A percentile compares a stretch with the other conserved stretches of the same genome.
phyloP scores from a whole-genome alignment of 1,284 basidiomycete species.

The Papiliotrema flavescens region DNA sequence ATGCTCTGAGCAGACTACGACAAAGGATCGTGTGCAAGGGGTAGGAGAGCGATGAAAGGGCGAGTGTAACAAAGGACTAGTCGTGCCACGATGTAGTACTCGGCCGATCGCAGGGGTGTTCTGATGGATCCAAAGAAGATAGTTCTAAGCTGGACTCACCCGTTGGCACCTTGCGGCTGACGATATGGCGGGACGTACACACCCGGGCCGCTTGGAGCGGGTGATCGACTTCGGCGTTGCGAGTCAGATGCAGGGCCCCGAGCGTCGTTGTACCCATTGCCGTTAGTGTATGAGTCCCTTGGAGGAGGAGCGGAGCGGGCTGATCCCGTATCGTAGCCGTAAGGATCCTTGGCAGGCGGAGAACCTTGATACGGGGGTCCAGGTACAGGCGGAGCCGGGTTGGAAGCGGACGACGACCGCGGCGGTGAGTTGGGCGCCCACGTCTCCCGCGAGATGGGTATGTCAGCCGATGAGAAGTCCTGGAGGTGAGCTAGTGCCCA shows the following conservation, averaged over 20 bases:
- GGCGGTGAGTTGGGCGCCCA: slow-evolving; percentile 31
- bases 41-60: not conserved
- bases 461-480: slow-evolving; percentile 32
- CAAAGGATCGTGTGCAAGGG: not conserved
- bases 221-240: not conserved
- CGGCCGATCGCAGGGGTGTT: not conserved
- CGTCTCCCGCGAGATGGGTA: slow-evolving; percentile 35
- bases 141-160: not conserved
- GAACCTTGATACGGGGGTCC: no score
- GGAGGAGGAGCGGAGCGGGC: slow-evolving; percentile 10
- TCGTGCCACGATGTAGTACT: no score
- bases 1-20: not conserved
- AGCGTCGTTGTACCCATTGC: not conserved
- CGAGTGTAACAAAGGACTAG: not conserved
- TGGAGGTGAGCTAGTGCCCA: not conserved
- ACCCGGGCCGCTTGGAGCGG: not conserved
- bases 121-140: not conserved
- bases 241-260: not conserved
- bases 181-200: not conserved
- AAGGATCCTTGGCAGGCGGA: no score
- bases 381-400: no score
- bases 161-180: not conserved
- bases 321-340: slow-evolving; percentile 3
- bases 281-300: no score
- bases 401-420: no score